phyloP scores from a whole-genome alignment of 2,329 filamentous ascomycete species.

The Blastomyces gilchristii region DNA sequence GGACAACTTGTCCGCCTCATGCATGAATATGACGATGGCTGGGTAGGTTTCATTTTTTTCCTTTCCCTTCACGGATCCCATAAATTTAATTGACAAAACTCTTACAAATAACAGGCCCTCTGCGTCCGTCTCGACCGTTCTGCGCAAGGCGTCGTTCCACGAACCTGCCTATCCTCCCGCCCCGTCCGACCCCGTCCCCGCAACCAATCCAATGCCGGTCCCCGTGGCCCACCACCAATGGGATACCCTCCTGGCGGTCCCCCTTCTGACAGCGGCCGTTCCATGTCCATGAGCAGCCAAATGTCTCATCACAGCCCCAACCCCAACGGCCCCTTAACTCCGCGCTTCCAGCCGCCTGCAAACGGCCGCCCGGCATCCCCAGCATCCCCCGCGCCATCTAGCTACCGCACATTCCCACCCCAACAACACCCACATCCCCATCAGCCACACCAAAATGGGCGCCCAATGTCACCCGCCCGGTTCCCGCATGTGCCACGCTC shows the following conservation, averaged over 20 bases:
- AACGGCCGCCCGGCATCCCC: slow-evolving; percentile 24
- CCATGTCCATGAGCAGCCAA: slow-evolving; percentile 17
- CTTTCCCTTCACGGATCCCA: background rate
- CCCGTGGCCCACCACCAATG: slow-evolving; percentile 18
- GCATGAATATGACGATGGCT: slow-evolving; percentile 96
- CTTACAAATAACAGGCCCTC: slow-evolving; percentile 55
- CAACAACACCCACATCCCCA: background rate
- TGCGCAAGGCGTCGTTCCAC: slow-evolving; percentile 82
- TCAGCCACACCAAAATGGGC: slow-evolving; percentile 11
- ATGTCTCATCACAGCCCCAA: slow-evolving; percentile 16
- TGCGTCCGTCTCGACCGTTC: slow-evolving; percentile 85
- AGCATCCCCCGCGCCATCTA: slow-evolving; percentile 18
- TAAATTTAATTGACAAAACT: background rate
- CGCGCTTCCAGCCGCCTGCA: slow-evolving; percentile 15
- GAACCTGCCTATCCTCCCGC: slow-evolving; percentile 84
- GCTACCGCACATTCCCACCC: slow-evolving; percentile 12
- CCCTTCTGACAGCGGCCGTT: slow-evolving; percentile 23
- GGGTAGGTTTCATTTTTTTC: slow-evolving; percentile 52
- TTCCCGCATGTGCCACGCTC: slow-evolving; percentile 28
- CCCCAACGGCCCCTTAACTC: slow-evolving; percentile 13
- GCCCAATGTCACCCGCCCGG: slow-evolving; percentile 26
- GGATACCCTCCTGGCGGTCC: slow-evolving; percentile 18
- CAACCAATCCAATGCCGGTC: slow-evolving; percentile 27
- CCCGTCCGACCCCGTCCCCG: slow-evolving; percentile 73
- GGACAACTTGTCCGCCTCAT: slow-evolving; percentile 81